phyloP scores from a whole-genome alignment of 2,329 filamentous ascomycete species.

The Botryotinia convoluta region DNA sequence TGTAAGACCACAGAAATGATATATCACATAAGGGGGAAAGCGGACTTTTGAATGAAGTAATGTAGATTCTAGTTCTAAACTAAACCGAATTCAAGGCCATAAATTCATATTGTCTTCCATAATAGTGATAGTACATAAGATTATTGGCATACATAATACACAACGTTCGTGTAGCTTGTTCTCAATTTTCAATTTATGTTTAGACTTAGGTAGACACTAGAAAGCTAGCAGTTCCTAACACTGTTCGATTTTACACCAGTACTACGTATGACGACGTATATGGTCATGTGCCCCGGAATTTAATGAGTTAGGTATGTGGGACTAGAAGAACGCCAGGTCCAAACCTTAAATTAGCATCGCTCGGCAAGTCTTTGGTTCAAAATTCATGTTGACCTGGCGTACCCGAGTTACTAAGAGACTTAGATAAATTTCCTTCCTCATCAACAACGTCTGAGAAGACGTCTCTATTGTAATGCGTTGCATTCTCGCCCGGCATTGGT shows the following conservation, averaged over 20 bases:
- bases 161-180: background rate
- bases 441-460: rapidly evolving
- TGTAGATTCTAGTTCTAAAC: background rate
- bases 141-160: background rate
- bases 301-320: background rate
- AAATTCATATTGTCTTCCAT: too few species aligned
- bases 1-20: background rate
- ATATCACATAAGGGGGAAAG: background rate
- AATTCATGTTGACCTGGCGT: background rate
- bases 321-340: background rate
- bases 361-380: background rate
- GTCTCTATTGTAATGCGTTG: background rate
- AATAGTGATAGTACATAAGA: background rate
- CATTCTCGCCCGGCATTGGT: background rate
- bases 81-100: background rate
- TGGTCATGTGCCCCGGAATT: too few species aligned
- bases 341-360: background rate
- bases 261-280: background rate
- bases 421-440: background rate
- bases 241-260: background rate
- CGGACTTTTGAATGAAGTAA: background rate
- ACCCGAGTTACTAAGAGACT: background rate
- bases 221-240: background rate
- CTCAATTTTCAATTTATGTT: background rate
- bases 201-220: background rate